Percentiles rank a stretch among this genome's conserved stretches.
These are phyloP conservation scores for Kluyveromyces sp. DNA, from an alignment of 1,139 yeast genomes.

Conservation along the genomic window DNA sequence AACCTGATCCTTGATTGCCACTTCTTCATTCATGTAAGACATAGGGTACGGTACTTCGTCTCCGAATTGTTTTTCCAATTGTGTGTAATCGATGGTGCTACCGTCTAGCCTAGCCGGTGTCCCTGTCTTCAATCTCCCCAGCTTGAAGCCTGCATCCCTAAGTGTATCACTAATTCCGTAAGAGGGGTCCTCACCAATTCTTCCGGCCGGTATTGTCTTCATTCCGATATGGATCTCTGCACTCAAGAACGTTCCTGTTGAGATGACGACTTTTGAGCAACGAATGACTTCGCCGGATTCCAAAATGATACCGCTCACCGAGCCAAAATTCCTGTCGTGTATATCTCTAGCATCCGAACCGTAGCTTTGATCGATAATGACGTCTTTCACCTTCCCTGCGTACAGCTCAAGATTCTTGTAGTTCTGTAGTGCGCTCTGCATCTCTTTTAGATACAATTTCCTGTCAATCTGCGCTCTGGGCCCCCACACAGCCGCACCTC, in stretches of 20 bases:
- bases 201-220: constrained; percentile 74
- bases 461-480: constrained; percentile 97
- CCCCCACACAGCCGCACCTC: constrained; percentile 98
- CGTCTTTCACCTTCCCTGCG: constrained; percentile 78
- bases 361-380: constrained; percentile 48
- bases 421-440: constrained; percentile 59
- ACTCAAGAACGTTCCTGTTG: constrained; percentile 93
- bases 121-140: constrained; percentile 93
- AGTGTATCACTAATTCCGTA: constrained; percentile 82
- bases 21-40: constrained; percentile 71
- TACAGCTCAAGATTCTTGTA: constrained; percentile 49
- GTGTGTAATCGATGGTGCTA: constrained; percentile 58
- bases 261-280: constrained; percentile 68
- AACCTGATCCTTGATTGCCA: constrained; percentile 54
- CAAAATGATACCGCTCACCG: constrained; percentile 62
- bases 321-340: constrained; percentile 38
- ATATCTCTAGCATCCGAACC: constrained; percentile 21
- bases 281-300: constrained; percentile 57
- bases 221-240: constrained; percentile 93
- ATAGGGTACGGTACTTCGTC: constrained; percentile 83
- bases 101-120: constrained; percentile 87
- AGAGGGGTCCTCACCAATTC: constrained; percentile 90
- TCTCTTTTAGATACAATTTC: constrained; percentile 63
- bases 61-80: constrained; percentile 62
- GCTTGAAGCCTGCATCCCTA: constrained; percentile 63